phyloP scores from a whole-genome alignment of 129 eudicot genomes.

The Pulicaria dysenterica region DNA sequence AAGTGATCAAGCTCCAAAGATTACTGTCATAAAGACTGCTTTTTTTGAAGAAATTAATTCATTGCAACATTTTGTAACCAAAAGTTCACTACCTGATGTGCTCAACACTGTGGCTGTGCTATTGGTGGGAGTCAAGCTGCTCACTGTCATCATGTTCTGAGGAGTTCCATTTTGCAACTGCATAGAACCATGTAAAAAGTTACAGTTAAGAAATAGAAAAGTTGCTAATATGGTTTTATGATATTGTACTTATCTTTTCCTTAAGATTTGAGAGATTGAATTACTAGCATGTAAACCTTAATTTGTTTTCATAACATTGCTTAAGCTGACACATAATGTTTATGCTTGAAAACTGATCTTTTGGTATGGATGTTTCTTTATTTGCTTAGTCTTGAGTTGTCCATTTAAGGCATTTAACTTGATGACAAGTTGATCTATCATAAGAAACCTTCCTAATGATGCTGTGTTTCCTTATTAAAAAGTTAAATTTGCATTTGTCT shows the following conservation, averaged over 20 bases:
- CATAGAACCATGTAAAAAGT: not conserved
- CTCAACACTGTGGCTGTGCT: constrained; percentile 11
- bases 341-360: not conserved
- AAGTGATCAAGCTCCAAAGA: not conserved
- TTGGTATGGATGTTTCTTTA: not conserved
- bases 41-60: not conserved
- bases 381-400: too few relatives aligned
- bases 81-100: constrained; percentile 21
- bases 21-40: not conserved
- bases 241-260: not conserved
- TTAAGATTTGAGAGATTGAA: not conserved
- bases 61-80: not conserved
- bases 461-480: not conserved
- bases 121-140: constrained; percentile 5
- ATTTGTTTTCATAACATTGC: not conserved
- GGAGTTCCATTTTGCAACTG: constrained; percentile 18
- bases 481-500: not conserved
- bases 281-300: not conserved
- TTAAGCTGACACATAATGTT: not conserved
- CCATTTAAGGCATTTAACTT: not conserved
- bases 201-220: too few relatives aligned
- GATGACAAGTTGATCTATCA: constrained; percentile 15
- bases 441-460: not conserved
- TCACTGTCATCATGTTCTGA: constrained; percentile 10
- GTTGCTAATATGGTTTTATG: not conserved